phyloP scores from a whole-genome alignment of 164 flowering plant species.

The Macadamia integrifolia region DNA sequence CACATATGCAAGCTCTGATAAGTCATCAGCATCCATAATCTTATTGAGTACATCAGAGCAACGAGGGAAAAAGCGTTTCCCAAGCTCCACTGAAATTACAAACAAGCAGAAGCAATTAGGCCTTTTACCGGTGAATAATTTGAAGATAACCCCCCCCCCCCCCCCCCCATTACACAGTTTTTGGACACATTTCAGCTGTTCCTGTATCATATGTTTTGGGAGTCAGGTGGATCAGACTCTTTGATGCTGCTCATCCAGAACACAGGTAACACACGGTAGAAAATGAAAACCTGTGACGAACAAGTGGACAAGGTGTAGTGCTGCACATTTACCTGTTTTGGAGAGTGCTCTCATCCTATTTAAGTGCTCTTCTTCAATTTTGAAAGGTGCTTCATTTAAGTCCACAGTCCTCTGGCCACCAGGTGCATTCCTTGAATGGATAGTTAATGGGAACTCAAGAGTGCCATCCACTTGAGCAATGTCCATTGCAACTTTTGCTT shows the following conservation, averaged over 20 bases:
- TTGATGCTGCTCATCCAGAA: too few species aligned
- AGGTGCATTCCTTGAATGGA: slow-evolving; percentile 16
- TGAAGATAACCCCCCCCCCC: too few species aligned
- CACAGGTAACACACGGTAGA: background rate
- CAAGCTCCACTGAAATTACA: slow-evolving; percentile 61
- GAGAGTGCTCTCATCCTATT: slow-evolving; percentile 64
- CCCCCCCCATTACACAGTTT: too few species aligned
- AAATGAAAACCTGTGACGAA: background rate
- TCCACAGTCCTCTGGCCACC: slow-evolving; percentile 47
- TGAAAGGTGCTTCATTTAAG: slow-evolving; percentile 77
- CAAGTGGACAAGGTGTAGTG: background rate
- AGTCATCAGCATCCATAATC: slow-evolving; percentile 71
- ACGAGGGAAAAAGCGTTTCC: slow-evolving; percentile 80
- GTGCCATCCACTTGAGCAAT: slow-evolving; percentile 79
- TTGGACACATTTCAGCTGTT: too few species aligned
- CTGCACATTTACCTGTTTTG: slow-evolving; percentile 49
- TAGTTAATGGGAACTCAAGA: slow-evolving; percentile 37
- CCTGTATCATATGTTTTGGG: too few species aligned
- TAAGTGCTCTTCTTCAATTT: slow-evolving; percentile 62
- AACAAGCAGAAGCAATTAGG: too few species aligned
- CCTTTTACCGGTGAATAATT: too few species aligned
- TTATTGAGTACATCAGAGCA: slow-evolving; percentile 69
- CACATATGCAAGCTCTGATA: slow-evolving; percentile 42
- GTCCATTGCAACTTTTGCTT: slow-evolving; percentile 87
- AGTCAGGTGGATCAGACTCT: too few species aligned